These are phyloP conservation scores for Gamarada debralockiae DNA, from an alignment of 495 filamentous ascomycete genomes.

Conservation along the genomic window DNA sequence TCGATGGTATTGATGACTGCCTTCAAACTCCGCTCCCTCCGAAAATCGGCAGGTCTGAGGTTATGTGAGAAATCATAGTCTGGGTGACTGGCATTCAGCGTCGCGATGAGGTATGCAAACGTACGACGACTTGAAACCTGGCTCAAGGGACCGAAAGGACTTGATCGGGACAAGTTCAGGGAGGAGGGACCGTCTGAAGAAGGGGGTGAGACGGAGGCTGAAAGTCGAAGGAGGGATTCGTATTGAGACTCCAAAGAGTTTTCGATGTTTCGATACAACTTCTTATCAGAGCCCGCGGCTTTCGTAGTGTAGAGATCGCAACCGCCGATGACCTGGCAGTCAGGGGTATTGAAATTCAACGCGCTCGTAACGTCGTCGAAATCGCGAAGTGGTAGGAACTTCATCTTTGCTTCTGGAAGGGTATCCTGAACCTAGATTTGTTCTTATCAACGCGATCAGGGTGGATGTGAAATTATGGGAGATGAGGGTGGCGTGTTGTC, in stretches of 20 bases:
- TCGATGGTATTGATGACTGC: conserved; percentile 70
- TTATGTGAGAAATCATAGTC: conserved; percentile 97
- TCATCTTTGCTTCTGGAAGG: conserved; percentile 19
- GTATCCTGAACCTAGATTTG: conserved; percentile 15
- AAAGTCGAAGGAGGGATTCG: conserved; percentile 77
- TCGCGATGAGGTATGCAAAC: conserved; percentile 94
- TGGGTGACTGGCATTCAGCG: conserved; percentile 93
- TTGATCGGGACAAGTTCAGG: conserved; percentile 75
- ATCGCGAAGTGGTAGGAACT: conserved; percentile 89
- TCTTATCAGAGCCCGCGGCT: conserved; percentile 90
- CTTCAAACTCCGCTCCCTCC: conserved; percentile 68
- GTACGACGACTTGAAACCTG: conserved; percentile 84
- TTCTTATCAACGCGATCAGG: conserved; percentile 22
- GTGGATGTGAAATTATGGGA: conserved; percentile 9
- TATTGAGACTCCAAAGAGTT: conserved; percentile 84
- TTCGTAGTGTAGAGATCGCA: conserved; percentile 98
- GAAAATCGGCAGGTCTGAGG: conserved; percentile 83
- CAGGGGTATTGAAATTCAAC: conserved; percentile 88
- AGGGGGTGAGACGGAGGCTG: conserved; percentile 76
- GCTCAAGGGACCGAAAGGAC: conserved; percentile 85
- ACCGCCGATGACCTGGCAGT: conserved; percentile 83
- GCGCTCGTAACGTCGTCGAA: conserved; percentile 86
- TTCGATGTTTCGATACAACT: conserved; percentile 89
- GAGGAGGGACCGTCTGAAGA: conserved; percentile 47
- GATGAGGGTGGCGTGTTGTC: conserved; percentile 24